These are phyloP conservation scores for Chlorophyllum brunneum DNA, from an alignment of 768 basidiomycete species.

Conservation along the genomic window DNA sequence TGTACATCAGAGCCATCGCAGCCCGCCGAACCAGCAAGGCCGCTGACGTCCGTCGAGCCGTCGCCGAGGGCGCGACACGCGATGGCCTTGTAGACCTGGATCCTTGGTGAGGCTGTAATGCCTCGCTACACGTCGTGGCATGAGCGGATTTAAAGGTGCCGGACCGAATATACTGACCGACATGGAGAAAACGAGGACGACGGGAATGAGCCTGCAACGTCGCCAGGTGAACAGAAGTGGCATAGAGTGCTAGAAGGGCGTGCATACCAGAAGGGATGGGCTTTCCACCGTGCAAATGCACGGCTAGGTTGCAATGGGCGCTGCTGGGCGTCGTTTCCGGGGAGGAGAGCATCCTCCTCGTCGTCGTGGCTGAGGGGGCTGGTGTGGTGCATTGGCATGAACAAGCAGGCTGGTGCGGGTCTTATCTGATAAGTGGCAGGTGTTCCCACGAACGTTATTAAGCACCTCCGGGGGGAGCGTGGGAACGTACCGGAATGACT, in stretches of 20 bases:
- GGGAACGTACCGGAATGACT: constrained; percentile 2
- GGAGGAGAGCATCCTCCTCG: constrained; percentile 8
- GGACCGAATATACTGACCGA: constrained; percentile 42
- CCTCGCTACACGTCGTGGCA: constrained; percentile 49
- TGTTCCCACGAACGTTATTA: constrained; percentile 4
- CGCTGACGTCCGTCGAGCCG: constrained; percentile 19
- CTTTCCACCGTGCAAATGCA: constrained; percentile 22
- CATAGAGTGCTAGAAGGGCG: background rate
- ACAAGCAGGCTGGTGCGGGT: background rate
- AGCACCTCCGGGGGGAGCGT: background rate
- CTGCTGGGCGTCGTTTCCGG: background rate
- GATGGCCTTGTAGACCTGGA: constrained; percentile 76
- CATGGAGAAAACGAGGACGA: constrained; percentile 61
- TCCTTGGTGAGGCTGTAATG: constrained; percentile 73
- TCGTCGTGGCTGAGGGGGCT: background rate
- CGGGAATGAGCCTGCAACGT: constrained; percentile 67
- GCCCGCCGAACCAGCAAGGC: constrained; percentile 18
- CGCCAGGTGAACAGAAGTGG: constrained; percentile 9
- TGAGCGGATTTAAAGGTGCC: constrained; percentile 9
- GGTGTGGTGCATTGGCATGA: background rate
- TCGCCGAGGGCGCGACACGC: constrained; percentile 55
- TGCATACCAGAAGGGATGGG: constrained; percentile 43
- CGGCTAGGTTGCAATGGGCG: background rate
- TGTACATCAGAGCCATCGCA: constrained; percentile 52
- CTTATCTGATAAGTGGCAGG: constrained; percentile 10